phyloP scores from a whole-genome alignment of 2,329 filamentous ascomycete genomes.

The Botrytis porri region DNA sequence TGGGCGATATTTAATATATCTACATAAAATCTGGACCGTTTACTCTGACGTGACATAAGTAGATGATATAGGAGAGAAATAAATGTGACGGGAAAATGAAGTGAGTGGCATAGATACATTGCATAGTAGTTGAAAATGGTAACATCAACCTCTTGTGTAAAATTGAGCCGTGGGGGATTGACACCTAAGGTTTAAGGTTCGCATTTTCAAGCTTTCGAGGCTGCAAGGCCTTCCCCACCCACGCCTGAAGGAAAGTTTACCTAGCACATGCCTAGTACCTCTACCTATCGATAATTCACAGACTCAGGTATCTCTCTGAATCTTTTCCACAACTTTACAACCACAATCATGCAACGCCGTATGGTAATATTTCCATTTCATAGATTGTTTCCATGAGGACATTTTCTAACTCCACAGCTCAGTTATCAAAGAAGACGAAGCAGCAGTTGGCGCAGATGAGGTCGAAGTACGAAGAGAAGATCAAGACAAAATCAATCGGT shows the following conservation, averaged over 20 bases:
- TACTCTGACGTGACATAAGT: not conserved
- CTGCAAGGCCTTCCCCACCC: not conserved
- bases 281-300: not conserved
- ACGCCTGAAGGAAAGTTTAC: not conserved
- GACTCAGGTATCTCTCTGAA: not conserved
- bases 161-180: not conserved
- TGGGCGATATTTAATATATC: not conserved
- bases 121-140: not conserved
- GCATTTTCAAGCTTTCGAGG: not conserved
- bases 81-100: not conserved
- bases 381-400: not conserved
- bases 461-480: constrained; percentile 94
- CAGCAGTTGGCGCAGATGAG: constrained; percentile 68
- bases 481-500: constrained; percentile 98
- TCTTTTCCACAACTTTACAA: not conserved
- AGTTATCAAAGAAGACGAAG: constrained; percentile 91
- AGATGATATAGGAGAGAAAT: not conserved
- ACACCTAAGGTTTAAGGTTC: not conserved
- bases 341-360: constrained; percentile 28
- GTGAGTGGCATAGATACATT: not conserved
- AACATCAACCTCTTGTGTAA: not conserved
- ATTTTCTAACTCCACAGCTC: not conserved
- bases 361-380: constrained; percentile 24
- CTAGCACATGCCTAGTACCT: not conserved
- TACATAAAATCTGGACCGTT: not conserved